Evolutionary conservation across 495 filamentous ascomycete genomes (phyloP), one percentile per base, ranked within the genome.

Genomic region (Aspergillus bertholletiae): DNA sequence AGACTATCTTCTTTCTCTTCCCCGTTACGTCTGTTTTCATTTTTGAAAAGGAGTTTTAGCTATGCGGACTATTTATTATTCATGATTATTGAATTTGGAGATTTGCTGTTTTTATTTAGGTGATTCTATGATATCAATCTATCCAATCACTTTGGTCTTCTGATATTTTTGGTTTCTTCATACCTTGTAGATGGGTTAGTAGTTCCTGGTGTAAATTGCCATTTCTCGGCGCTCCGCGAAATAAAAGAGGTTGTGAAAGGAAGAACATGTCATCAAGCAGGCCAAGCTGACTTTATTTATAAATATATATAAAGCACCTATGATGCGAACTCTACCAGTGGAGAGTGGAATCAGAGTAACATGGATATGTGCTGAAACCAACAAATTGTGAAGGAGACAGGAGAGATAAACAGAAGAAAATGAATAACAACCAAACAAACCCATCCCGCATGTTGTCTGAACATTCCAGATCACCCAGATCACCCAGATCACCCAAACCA

Each of bases 381-480:
- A 30, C 22, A 46, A 28, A 18, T 28, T 46, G 46, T 32, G 46
- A 35, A n/a, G 46, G 26, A 49, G 17, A 27, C 46, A 48, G 17
- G 24, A 32, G 24, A 50, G 24, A 53, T 18, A 27, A 32, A n/a
- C 11, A 40, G 15, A 35, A 13, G 34, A 20, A 1, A 44, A n/a
- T 7, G 37, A 26, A 49, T 18, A 28, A 32, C 35, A 30, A 35
- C 47, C 47, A 37, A 18, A 30, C 44, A 40, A 18, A 30, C 32
- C 37, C 20, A 35, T 43, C 53, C 32, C 45, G 8, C 53, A 46
- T n/a, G n/a, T n/a, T n/a, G n/a, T n/a, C n/a, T 28, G 32, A 55
- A 48, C 44, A 30, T 48, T 54, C 52, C 44, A 21, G 18, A 41
- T 40, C 43, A 54, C 52, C 52, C 52, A 54, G 48, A 18, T n/a